A percentile compares a stretch with the other conserved stretches of the same genome.
These are phyloP conservation scores for Sedum album DNA, from an alignment of 164 flowering plant genomes.

Conservation along the genomic window DNA sequence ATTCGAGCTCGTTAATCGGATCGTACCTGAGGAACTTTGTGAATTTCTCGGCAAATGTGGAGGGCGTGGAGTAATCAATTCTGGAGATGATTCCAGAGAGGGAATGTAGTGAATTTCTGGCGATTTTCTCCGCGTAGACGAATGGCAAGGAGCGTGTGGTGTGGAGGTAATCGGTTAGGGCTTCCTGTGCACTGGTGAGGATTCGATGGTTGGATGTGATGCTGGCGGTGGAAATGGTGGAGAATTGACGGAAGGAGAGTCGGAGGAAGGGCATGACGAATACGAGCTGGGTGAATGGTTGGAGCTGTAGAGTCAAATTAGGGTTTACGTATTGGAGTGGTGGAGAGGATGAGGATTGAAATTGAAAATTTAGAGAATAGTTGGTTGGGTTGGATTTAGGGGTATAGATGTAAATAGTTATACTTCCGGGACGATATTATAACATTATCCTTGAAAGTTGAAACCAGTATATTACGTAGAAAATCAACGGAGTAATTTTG, in stretches of 20 bases:
- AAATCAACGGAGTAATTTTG: too few relatives aligned
- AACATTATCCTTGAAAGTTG: too few relatives aligned
- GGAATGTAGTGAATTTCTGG: conserved; percentile 32
- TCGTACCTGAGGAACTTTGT: conserved; percentile 51
- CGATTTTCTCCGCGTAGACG: conserved; percentile 52
- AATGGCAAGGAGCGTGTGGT: conserved; percentile 43
- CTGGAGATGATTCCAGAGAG: conserved; percentile 29
- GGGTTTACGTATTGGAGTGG: not conserved
- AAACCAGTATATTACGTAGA: too few relatives aligned
- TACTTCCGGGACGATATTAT: too few relatives aligned
- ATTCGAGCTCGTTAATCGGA: conserved; percentile 58
- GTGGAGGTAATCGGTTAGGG: conserved; percentile 59
- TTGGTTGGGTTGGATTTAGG: not conserved
- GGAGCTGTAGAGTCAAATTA: not conserved
- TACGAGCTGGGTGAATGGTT: too few relatives aligned
- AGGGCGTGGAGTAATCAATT: conserved; percentile 21
- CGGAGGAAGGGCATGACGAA: conserved; percentile 9
- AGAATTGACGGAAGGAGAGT: conserved; percentile 18
- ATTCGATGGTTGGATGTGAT: conserved; percentile 22
- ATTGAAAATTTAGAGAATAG: not conserved
- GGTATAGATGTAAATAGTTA: too few relatives aligned
- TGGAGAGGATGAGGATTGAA: not conserved
- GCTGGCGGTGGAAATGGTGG: conserved; percentile 17
- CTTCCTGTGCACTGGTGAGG: conserved; percentile 40
- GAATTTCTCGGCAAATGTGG: conserved; percentile 22